A percentile compares a stretch with the other conserved stretches of the same genome.
Evolutionary conservation across 2,329 filamentous ascomycete species (phyloP).

Genomic region (Diaporthe vaccinii): DNA sequence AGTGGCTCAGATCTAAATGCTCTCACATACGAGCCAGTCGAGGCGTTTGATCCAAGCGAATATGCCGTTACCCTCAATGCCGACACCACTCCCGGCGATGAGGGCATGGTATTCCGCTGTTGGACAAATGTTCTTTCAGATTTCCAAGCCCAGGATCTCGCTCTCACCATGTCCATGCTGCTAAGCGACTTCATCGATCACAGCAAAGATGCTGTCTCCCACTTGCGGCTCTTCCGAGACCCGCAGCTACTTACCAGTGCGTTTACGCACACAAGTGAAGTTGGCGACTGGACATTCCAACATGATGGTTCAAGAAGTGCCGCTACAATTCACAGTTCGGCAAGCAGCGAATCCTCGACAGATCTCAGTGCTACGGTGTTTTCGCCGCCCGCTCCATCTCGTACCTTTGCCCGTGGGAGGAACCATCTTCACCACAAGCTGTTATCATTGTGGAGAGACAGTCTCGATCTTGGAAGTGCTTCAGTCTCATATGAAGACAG

Average conservation of each 20-base stretch:
- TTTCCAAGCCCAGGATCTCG: constrained; percentile 3
- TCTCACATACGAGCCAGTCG: not conserved
- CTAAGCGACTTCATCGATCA: not conserved
- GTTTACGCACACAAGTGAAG: not conserved
- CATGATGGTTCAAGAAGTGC: not conserved
- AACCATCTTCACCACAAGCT: not conserved
- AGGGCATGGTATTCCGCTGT: not conserved
- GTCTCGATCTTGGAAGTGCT: not conserved
- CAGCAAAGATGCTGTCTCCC: not conserved
- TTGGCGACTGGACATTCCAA: not conserved
- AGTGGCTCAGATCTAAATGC: not conserved
- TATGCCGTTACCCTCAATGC: constrained; percentile 15
- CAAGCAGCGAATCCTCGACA: not conserved
- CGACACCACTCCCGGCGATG: constrained; percentile 5
- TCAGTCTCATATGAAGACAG: constrained; percentile 37
- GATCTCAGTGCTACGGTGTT: not conserved
- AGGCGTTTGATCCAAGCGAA: constrained; percentile 16
- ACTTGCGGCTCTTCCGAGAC: not conserved
- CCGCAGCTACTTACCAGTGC: not conserved
- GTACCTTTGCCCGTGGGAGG: not conserved
- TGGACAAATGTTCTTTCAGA: constrained; percentile 11
- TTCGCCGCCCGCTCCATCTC: not conserved
- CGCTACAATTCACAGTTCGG: not conserved
- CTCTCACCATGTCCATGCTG: not conserved
- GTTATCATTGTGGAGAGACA: constrained; percentile 8